Conservation (phyloP, 345 rosid species). For the Dovyalis caffra region DNA sequence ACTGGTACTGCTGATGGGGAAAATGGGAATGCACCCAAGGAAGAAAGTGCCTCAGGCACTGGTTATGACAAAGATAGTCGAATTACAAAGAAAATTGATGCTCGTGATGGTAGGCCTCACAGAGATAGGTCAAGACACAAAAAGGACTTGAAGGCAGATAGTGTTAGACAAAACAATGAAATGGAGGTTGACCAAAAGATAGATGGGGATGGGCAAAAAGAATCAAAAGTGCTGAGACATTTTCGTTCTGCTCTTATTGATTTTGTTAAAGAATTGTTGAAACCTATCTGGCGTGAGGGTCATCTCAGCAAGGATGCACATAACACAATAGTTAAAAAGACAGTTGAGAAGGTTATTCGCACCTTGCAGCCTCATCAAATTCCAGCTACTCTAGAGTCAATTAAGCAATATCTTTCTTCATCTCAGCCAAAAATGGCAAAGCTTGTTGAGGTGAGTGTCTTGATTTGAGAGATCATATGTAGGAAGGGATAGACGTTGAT, state of each 20-base stretch:
- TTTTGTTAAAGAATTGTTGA: constrained; percentile 61
- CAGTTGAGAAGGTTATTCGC: constrained; percentile 68
- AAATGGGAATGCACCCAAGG: constrained; percentile 35
- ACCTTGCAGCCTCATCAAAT: constrained; percentile 58
- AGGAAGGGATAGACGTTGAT: constrained; percentile 1
- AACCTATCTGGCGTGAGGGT: constrained; percentile 86
- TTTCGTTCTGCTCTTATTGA: constrained; percentile 67
- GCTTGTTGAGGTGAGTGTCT: constrained; percentile 74
- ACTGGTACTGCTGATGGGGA: constrained; percentile 48
- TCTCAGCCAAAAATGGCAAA: constrained; percentile 59
- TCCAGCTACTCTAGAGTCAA: constrained; percentile 48
- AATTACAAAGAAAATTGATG: constrained; percentile 30
- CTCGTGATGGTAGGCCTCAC: constrained; percentile 33
- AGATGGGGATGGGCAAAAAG: constrained; percentile 41
- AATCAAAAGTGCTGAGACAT: constrained; percentile 53
- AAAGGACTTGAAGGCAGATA: constrained; percentile 37
- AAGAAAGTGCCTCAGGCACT: constrained; percentile 46
- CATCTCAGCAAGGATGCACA: constrained; percentile 78
- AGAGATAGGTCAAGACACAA: constrained; percentile 44
- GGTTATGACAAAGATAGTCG: constrained; percentile 35
- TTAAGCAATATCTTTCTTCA: constrained; percentile 57
- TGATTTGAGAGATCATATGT: constrained; percentile 8
- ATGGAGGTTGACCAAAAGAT: constrained; percentile 45
- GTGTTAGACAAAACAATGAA: constrained; percentile 30
- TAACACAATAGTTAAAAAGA: constrained; percentile 68